Base-by-base conservation (phyloP, 352 stramenopile genomes). In the Phytopythium kandeliae region DNA sequence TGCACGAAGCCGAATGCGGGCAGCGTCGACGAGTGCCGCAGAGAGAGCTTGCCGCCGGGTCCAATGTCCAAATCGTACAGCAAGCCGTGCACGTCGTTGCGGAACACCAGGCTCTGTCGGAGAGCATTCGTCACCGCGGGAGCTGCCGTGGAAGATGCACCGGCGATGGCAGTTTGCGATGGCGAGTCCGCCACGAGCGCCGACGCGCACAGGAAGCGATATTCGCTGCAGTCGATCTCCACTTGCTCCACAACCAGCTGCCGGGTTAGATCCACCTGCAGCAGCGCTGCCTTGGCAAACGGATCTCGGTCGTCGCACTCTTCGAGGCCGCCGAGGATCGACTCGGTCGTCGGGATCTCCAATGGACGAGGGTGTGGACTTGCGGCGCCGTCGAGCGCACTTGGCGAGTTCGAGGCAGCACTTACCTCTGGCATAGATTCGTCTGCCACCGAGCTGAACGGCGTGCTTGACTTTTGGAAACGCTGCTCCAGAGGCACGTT, bases 1-100 rank as follows among this genome's bases (percentile, higher is more conserved):
- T 94, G 84, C 3, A 94, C 84, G 34, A 89, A 94, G 2, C 80
- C 84, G 42, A 94, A 92, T 0, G 84, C 84, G 47, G 75, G 81
- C 17, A 92, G 63, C 7, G 81, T 89, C 16, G 68, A 51, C 22
- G 62, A 55, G 38, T 94, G 83, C 0, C 24, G 34, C 21, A 92
- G 58, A 10, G 40, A 30, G 9, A 87, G 34, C 26, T 52, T 62
- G 33, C 46, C 48, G 19, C 48, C 35, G n/a, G 51, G 28, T 5
- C 43, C 45, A 1, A 66, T 42, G 31, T 63, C 49, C n/a, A 83
- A 24, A 17, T 69, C 59, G 58, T 80, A 94, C 26, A 94, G 59
- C 19, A 90, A 48, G 4, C 68, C 84, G 37, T 94, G 84, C 22
- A 94, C 79, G 57, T 92, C 84, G 56, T 87, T 76, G 44, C 88